A percentile compares a stretch with the other conserved stretches of the same genome.
These are phyloP conservation scores for Paramecium biaurelia DNA, from an alignment of 73 alveolate genomes.

Conservation along the genomic window DNA sequence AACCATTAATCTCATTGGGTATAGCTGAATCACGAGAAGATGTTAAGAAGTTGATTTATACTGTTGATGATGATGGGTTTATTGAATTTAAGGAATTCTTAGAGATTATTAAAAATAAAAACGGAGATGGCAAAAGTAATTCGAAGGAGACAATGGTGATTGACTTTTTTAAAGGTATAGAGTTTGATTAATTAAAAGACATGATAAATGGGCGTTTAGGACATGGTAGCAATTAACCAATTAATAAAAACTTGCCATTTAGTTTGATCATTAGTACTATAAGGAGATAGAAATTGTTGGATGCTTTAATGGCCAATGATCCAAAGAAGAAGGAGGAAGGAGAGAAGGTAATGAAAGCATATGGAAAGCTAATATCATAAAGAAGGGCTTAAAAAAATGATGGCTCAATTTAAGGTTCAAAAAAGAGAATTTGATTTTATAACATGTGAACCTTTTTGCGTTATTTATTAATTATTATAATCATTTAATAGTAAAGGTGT, in stretches of 20 bases:
- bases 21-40: conserved; percentile 94
- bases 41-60: conserved; percentile 77
- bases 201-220: conserved; percentile 65
- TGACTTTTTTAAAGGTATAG: conserved; percentile 78
- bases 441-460: background rate
- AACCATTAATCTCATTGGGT: conserved; percentile 93
- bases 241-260: conserved; percentile 58
- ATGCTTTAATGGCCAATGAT: conserved; percentile 62
- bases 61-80: conserved; percentile 89
- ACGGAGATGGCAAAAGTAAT: conserved; percentile 76
- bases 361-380: conserved; percentile 44
- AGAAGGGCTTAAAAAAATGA: conserved; percentile 15
- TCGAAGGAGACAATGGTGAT: conserved; percentile 70
- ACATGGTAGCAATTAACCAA: conserved; percentile 59
- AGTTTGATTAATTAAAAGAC: background rate
- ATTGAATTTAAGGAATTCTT: conserved; percentile 90
- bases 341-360: conserved; percentile 64
- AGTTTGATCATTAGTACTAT: conserved; percentile 53
- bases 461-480: background rate
- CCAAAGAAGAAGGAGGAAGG: conserved; percentile 61
- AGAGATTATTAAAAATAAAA: conserved; percentile 81
- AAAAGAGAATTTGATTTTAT: background rate
- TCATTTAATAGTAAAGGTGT: background rate
- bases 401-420: conserved; percentile 32
- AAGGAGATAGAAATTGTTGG: conserved; percentile 61